Conservation (phyloP, 495 filamentous ascomycete species). For the Glarea lozoyensis region DNA sequence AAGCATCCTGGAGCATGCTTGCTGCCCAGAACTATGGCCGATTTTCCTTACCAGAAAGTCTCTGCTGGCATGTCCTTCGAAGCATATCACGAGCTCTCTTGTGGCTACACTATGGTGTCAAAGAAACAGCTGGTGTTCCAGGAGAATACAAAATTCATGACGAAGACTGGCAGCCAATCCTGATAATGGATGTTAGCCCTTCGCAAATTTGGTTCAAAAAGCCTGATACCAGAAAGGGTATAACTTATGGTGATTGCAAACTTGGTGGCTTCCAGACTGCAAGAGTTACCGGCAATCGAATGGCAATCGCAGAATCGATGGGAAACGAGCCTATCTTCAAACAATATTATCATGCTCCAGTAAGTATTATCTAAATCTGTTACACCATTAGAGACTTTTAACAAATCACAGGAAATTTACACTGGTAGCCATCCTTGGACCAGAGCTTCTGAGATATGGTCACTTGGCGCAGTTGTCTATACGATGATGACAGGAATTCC, state of each 20-base stretch:
- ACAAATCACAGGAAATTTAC: slow-evolving; percentile 18
- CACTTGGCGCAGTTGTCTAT: slow-evolving; percentile 28
- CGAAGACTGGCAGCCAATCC: slow-evolving; percentile 33
- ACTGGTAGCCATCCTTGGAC: slow-evolving; percentile 21
- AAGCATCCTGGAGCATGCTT: slow-evolving; percentile 7
- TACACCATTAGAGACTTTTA: neutral
- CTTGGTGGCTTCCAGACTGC: slow-evolving; percentile 32
- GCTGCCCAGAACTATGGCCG: slow-evolving; percentile 12
- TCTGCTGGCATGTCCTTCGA: slow-evolving; percentile 20
- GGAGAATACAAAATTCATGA: slow-evolving; percentile 16
- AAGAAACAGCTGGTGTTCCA: slow-evolving; percentile 14
- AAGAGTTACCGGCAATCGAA: slow-evolving; percentile 23
- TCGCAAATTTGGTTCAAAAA: slow-evolving; percentile 35
- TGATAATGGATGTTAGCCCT: slow-evolving; percentile 33
- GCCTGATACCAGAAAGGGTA: slow-evolving; percentile 29
- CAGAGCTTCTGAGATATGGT: slow-evolving; percentile 25
- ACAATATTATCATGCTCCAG: neutral
- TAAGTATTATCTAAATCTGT: neutral
- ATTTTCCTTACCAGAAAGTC: slow-evolving; percentile 16
- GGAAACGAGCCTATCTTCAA: slow-evolving; percentile 1
- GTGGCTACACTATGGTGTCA: slow-evolving; percentile 20
- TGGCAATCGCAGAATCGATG: slow-evolving; percentile 4
- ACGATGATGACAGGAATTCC: slow-evolving; percentile 28
- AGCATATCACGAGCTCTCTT: slow-evolving; percentile 12
- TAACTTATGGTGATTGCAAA: slow-evolving; percentile 37